A percentile compares a stretch with the other conserved stretches of the same genome.
These are phyloP conservation scores for Buxus sempervirens DNA, from an alignment of 164 flowering plant genomes.

Conservation along the genomic window DNA sequence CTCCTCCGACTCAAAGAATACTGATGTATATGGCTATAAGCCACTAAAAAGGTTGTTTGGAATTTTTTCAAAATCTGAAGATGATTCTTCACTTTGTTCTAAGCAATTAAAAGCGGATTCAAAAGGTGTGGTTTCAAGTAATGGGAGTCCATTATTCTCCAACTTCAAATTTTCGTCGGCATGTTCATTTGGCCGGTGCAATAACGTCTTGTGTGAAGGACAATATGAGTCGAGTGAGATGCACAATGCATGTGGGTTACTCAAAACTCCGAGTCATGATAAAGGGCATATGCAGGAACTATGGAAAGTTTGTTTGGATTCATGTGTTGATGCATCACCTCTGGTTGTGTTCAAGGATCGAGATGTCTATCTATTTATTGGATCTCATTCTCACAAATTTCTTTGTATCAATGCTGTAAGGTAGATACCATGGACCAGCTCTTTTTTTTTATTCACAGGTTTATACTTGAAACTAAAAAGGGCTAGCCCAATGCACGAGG, in stretches of 20 bases:
- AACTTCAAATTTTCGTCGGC: constrained; percentile 7
- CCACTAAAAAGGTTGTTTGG: constrained; percentile 9
- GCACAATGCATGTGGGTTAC: constrained; percentile 25
- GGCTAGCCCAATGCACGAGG: too few relatives aligned
- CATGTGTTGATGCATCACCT: constrained; percentile 98
- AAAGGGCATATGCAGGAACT: constrained; percentile 39
- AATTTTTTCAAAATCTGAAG: constrained; percentile 7
- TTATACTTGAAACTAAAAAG: neutral
- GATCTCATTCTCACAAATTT: constrained; percentile 79
- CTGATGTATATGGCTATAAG: constrained; percentile 6
- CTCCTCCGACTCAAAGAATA: constrained; percentile 13
- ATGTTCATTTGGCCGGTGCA: constrained; percentile 71
- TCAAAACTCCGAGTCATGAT: constrained; percentile 31
- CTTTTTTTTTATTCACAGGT: constrained; percentile 8
- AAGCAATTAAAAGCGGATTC: constrained; percentile 41
- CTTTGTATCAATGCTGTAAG: constrained; percentile 65
- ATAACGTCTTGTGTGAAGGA: constrained; percentile 43
- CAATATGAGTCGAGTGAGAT: constrained; percentile 19
- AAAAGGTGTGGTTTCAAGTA: constrained; percentile 9
- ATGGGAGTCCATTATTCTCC: constrained; percentile 31
- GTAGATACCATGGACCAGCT: constrained; percentile 25
- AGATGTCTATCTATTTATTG: constrained; percentile 56
- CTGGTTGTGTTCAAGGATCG: constrained; percentile 48
- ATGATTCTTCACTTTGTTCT: constrained; percentile 16
- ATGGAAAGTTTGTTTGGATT: constrained; percentile 76